Evolutionary conservation across 2,329 filamentous ascomycete genomes (phyloP).

Genomic region (Microascus cirrosus): DNA sequence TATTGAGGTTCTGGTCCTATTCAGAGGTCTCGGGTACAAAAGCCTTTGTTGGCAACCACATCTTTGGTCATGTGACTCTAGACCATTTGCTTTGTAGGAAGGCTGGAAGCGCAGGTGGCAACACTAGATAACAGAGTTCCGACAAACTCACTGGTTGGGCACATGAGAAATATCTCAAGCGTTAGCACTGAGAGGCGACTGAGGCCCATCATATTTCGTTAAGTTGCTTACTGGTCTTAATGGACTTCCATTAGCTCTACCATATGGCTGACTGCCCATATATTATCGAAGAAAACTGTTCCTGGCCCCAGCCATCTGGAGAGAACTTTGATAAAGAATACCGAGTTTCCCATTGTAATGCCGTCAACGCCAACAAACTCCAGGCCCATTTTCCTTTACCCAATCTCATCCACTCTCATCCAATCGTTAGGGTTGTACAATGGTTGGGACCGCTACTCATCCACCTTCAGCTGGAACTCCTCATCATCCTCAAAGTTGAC

Average conservation of each 20-base stretch:
- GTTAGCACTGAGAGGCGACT: not conserved
- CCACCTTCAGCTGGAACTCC: conserved; percentile 37
- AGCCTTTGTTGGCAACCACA: not conserved
- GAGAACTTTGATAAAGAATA: not conserved
- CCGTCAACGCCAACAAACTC: conserved; percentile 1
- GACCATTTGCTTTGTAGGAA: not conserved
- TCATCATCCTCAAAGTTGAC: conserved; percentile 37
- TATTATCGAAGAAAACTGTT: not conserved
- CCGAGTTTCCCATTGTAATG: not conserved
- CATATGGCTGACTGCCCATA: not conserved
- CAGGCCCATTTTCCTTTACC: not conserved
- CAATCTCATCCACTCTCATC: not conserved
- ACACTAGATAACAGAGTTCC: not conserved
- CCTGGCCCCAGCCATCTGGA: not conserved
- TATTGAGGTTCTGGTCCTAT: not conserved
- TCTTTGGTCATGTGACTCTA: not conserved
- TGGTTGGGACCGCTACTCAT: not conserved
- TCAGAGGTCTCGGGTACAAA: not conserved
- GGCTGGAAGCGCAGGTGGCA: not conserved
- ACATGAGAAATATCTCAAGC: too few relatives aligned
- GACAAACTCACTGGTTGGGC: not conserved
- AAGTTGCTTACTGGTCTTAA: too few relatives aligned
- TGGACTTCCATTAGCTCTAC: not conserved
- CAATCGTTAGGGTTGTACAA: not conserved
- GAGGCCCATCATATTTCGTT: not conserved